phyloP scores from a whole-genome alignment of 768 basidiomycete genomes.

The Cystoderma amianthinum region DNA sequence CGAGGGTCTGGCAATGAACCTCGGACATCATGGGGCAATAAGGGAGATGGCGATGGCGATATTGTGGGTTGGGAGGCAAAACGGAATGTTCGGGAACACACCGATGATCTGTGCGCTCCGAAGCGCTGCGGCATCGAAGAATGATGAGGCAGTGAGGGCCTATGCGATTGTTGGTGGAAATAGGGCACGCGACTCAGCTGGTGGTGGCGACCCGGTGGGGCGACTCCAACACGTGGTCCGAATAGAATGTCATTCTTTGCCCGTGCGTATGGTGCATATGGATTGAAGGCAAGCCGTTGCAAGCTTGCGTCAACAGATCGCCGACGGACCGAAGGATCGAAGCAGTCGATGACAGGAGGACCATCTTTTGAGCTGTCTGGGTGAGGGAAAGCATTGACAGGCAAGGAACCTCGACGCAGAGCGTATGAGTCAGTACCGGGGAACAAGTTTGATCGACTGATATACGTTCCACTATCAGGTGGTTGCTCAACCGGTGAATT shows the following conservation, averaged over 20 bases:
- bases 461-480: constrained; percentile 25
- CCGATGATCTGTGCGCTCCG: constrained; percentile 31
- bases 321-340: constrained; percentile 35
- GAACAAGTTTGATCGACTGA: constrained; percentile 12
- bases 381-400: constrained; percentile 31
- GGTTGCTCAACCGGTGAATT: constrained; percentile 27
- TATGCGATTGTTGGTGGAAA: constrained; percentile 17
- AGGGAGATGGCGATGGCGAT: constrained; percentile 36
- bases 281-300: constrained; percentile 41
- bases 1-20: constrained; percentile 46
- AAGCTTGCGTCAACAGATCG: constrained; percentile 41
- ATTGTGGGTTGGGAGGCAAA: constrained; percentile 23
- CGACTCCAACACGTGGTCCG: constrained; percentile 27
- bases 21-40: constrained; percentile 33
- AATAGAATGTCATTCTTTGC: constrained; percentile 43
- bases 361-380: constrained; percentile 21
- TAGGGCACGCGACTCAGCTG: constrained; percentile 22
- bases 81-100: constrained; percentile 31
- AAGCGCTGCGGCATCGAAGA: constrained; percentile 28
- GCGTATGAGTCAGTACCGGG: constrained; percentile 17
- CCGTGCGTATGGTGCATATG: constrained; percentile 41
- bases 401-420: constrained; percentile 51
- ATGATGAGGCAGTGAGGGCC: constrained; percentile 12
- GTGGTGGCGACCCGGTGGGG: constrained; percentile 22
- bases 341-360: constrained; percentile 30